These are phyloP conservation scores for Podospora anserina DNA, from an alignment of 495 filamentous ascomycete genomes.

Conservation along the genomic window DNA sequence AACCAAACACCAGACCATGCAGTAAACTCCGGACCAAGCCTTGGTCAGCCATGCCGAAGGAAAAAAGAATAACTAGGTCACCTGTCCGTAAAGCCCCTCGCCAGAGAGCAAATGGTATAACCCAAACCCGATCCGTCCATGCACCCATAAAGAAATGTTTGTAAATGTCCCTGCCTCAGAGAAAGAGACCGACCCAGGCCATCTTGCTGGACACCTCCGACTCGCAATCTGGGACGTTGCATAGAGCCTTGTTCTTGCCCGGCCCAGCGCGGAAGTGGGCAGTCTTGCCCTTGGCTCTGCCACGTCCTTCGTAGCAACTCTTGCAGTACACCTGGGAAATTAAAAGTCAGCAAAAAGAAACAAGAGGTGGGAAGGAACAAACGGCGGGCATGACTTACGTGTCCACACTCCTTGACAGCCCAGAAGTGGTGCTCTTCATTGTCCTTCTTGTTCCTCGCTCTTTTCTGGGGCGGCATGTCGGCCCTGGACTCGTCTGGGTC, in stretches of 20 bases:
- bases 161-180: slow-evolving; percentile 21
- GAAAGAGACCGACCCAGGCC: slow-evolving; percentile 48
- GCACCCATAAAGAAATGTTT: background rate
- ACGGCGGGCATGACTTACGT: slow-evolving; percentile 34
- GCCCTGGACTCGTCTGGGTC: slow-evolving; percentile 34
- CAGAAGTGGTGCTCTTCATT: slow-evolving; percentile 49
- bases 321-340: slow-evolving; percentile 44
- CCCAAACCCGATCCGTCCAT: background rate
- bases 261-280: slow-evolving; percentile 22
- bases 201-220: slow-evolving; percentile 37
- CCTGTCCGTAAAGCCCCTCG: background rate
- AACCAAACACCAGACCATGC: slow-evolving; percentile 14
- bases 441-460: slow-evolving; percentile 39
- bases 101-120: background rate
- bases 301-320: slow-evolving; percentile 42
- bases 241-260: slow-evolving; percentile 31
- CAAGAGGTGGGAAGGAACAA: background rate
- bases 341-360: slow-evolving; percentile 1
- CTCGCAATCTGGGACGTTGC: slow-evolving; percentile 44
- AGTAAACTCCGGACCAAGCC: background rate
- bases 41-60: background rate
- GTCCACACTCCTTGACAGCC: slow-evolving; percentile 49
- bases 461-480: slow-evolving; percentile 34
- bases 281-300: slow-evolving; percentile 28
- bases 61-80: background rate